Evolutionary conservation across 2,329 filamentous ascomycete genomes (phyloP).

Genomic region (Paraphoma sp.): DNA sequence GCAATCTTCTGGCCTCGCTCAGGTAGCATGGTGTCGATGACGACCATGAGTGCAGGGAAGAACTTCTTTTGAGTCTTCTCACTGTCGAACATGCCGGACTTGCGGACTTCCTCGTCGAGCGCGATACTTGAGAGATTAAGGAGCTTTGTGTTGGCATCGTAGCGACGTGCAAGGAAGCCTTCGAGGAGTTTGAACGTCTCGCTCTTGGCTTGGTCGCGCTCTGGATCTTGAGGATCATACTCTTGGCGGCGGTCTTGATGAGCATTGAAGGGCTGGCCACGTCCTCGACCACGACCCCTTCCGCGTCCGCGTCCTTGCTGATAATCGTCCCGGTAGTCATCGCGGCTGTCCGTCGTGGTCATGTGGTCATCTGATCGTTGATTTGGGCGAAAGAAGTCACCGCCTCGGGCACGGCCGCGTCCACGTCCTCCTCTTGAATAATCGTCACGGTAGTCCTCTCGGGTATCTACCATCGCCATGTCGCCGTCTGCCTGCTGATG

Average conservation of each 20-base stretch:
- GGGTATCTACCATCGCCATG: constrained; percentile 11
- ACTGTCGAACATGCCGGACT: constrained; percentile 77
- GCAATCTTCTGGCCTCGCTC: constrained; percentile 70
- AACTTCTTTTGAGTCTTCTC: constrained; percentile 80
- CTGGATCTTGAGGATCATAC: constrained; percentile 59
- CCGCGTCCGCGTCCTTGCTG: constrained; percentile 23
- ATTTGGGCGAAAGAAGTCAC: not conserved
- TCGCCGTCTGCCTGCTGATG: constrained; percentile 13
- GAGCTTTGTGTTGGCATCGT: constrained; percentile 73
- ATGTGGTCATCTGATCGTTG: not conserved
- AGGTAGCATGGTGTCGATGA: constrained; percentile 76
- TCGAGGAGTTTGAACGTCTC: constrained; percentile 69
- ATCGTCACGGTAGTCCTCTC: not conserved
- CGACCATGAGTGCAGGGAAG: constrained; percentile 88
- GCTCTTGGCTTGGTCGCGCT: constrained; percentile 15
- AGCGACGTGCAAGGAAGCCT: constrained; percentile 75
- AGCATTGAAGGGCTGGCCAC: constrained; percentile 15
- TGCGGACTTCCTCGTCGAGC: constrained; percentile 72
- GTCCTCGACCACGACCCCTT: constrained; percentile 26
- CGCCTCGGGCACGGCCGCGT: constrained; percentile 5
- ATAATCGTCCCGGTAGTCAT: constrained; percentile 6
- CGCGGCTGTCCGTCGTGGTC: not conserved
- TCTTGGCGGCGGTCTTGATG: not conserved
- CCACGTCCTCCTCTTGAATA: not conserved
- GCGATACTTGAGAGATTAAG: constrained; percentile 82